Evolutionary conservation across 192 early-diverging fungal species (phyloP), one percentile per base, ranked within the genome.

Genomic region (Podila clonocystis): DNA sequence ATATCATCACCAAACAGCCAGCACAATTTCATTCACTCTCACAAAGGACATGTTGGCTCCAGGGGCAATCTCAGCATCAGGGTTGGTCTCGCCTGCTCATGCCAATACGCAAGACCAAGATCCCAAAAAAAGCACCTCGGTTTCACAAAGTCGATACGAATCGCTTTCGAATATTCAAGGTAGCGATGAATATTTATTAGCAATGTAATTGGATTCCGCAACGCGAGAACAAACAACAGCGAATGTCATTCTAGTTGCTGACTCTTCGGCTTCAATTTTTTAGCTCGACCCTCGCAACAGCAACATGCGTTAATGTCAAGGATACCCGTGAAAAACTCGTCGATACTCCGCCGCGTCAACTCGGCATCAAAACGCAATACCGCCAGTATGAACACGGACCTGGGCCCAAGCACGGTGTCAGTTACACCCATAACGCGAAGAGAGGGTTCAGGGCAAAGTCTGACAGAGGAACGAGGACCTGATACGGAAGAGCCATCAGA

Each of bases 311-410:
- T 63, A 24, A 63, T 78, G 85, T 57, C 85, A 96, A 87, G 95
- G 97, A 12, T 95, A 97, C 67, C 87, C 97, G 36, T 96, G 20
- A 26, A 55, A 61, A 61, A 61, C 12, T 33, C 28, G 0, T 55
- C 52, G 52, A 26, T n/a, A 55, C 52, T 11, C n/a, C 52, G 24
- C 52, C 52, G 52, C 24, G 24, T 5, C 52, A 55, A 55, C n/a
- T 55, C 52, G 22, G 9, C 24, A n/a, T 55, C 52, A 26, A 55
- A 24, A 55, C 6, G 52, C n/a, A 55, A n/a, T 0, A 61, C 15
- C 17, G 5, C 5, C 59, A 61, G 2, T 12, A 17, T 26, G 29
- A 33, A 6, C 59, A 61, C 30, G 58, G 24, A 24, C 8, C 20
- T 30, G 34, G 59, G 30, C 59, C 9, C 9, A 31, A 61, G 59